Base-by-base conservation (phyloP, 495 filamentous ascomycete genomes). In the Pyronema domesticum region DNA sequence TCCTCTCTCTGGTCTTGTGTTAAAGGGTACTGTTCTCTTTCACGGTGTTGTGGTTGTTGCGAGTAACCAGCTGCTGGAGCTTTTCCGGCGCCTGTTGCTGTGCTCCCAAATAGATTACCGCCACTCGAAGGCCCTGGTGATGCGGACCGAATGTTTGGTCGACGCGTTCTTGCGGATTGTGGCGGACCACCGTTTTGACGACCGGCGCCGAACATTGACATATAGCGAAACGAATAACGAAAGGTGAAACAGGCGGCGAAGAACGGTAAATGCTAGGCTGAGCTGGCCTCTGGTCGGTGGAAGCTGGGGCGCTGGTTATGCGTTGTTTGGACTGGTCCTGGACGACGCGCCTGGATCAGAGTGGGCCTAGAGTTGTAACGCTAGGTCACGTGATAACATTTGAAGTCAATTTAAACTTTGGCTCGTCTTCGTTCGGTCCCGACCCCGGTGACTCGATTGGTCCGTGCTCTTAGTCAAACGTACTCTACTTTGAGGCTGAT, bases 1-100 rank as follows among this genome's bases (percentile, higher is more conserved):
- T 94, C 87, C 61, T 91, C 86, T 50, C 80, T 73, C 63, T 94
- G 87, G 70, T 93, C 87, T 64, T 94, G 86, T 18, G 76, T 85
- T 61, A 91, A 62, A 33, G 54, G 54, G n/a, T 62, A 62, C 60
- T 59, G 58, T 49, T 64, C 58, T 37, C 60, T 54, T 68, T 63
- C 60, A 13, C 61, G 71, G 39, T 69, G 70, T 55, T 70, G 70
- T 54, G 70, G 73, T 55, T 67, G 73, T 47, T 47, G 57, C 23
- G 52, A n/a, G 15, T 62, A 62, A 35, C 55, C 40, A 40, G 34
- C 23, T n/a, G 50, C 50, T 8, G 58, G 42, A 13, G 39, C 56
- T 30, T 58, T 55, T 43, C 59, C 63, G 11, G 56, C 51, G 6
- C 53, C 55, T 14, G 49, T 44, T 8, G 54, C 60, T 19, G 45